phyloP scores from a whole-genome alignment of 2,329 filamentous ascomycete genomes.

The Epichloe bromicola region DNA sequence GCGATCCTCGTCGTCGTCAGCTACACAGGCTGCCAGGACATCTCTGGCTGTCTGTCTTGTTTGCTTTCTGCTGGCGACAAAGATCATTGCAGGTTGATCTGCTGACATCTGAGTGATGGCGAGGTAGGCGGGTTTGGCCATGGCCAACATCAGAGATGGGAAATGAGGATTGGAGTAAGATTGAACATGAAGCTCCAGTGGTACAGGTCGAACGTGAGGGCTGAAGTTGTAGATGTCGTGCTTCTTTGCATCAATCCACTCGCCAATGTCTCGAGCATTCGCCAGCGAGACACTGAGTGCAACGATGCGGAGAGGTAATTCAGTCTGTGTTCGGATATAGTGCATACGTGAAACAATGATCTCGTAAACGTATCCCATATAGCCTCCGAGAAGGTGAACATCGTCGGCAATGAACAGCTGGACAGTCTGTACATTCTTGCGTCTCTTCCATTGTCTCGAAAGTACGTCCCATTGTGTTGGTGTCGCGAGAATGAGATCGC shows the following conservation, averaged over 20 bases:
- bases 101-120: constrained; percentile 79
- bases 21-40: constrained; percentile 71
- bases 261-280: constrained; percentile 85
- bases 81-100: constrained; percentile 81
- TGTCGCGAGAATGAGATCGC: constrained; percentile 84
- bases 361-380: constrained; percentile 83
- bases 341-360: constrained; percentile 97
- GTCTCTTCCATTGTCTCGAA: constrained; percentile 89
- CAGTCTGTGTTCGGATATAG: constrained; percentile 80
- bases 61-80: constrained; percentile 89
- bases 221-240: constrained; percentile 99
- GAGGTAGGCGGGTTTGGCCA: constrained; percentile 88
- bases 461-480: constrained; percentile 92
- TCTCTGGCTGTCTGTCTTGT: constrained; percentile 78
- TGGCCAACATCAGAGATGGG: constrained; percentile 94
- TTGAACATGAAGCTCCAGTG: constrained; percentile 87
- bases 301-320: constrained; percentile 73
- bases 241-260: constrained; percentile 96
- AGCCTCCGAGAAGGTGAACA: constrained; percentile 81
- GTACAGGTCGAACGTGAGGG: constrained; percentile 76
- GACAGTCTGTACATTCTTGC: constrained; percentile 87
- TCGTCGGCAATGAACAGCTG: constrained; percentile 91
- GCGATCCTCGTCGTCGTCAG: constrained; percentile 83
- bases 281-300: constrained; percentile 84
- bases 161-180: constrained; percentile 94